These are phyloP conservation scores for Aplosporella prunicola DNA, from an alignment of 2,329 filamentous ascomycete species.

Conservation along the genomic window DNA sequence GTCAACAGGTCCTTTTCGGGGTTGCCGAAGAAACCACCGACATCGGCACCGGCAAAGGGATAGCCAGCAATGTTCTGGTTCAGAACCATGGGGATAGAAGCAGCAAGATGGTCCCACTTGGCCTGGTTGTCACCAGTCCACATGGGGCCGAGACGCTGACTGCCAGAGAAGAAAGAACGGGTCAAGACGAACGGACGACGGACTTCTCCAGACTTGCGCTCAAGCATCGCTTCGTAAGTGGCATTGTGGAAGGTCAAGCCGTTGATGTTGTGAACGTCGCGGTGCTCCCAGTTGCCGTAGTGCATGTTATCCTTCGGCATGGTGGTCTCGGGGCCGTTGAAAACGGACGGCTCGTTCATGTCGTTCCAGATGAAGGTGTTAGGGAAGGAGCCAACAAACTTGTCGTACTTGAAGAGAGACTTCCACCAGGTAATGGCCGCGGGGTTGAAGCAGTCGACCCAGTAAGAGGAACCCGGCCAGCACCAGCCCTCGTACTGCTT, in stretches of 20 bases:
- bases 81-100: constrained; percentile 84
- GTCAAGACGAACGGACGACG: constrained; percentile 88
- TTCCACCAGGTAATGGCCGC: constrained; percentile 87
- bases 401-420: constrained; percentile 74
- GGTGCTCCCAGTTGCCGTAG: constrained; percentile 85
- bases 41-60: constrained; percentile 89
- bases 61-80: constrained; percentile 88
- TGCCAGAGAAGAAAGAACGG: constrained; percentile 83
- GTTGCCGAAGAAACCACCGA: constrained; percentile 97
- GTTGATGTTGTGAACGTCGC: constrained; percentile 92
- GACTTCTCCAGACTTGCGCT: constrained; percentile 76
- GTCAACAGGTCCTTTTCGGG: constrained; percentile 84
- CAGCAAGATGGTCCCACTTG: constrained; percentile 82
- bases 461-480: constrained; percentile 95
- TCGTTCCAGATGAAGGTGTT: constrained; percentile 98
- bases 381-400: constrained; percentile 73
- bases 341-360: constrained; percentile 98
- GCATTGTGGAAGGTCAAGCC: constrained; percentile 94
- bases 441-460: constrained; percentile 96
- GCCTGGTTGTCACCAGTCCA: constrained; percentile 99
- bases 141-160: constrained; percentile 86
- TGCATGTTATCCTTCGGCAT: constrained; percentile 99
- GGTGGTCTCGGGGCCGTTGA: constrained; percentile 95
- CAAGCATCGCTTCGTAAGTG: constrained; percentile 73
- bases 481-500: constrained; percentile 94